Base-by-base conservation (phyloP, 805 yeast genomes). In the Candida taoyuanica region DNA sequence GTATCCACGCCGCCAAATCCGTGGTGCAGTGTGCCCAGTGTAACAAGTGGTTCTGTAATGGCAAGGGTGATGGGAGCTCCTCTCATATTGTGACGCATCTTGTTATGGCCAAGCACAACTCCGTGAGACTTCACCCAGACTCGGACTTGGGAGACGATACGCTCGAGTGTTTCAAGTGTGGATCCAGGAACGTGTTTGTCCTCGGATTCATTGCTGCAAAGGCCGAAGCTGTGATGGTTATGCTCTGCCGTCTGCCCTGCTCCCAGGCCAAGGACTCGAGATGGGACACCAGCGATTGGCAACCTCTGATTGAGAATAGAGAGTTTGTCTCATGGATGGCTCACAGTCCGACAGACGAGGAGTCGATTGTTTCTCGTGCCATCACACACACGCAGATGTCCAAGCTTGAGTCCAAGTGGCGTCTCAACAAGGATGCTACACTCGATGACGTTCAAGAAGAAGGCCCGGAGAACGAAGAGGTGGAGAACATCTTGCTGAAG, bases 281-380 rank as follows among this genome's bases (percentile, higher is more conserved):
- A 52, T 89, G 96, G 97, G 95, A 87, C 52, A 80, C 89, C 0
- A 74, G 70, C 29, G 82, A 84, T 43, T 89, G 97, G 97, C 86
- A 82, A 53, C 74, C 96, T 0, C 64, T 89, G 39, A 85, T 89
- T 40, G 91, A 83, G 47, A 81, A 86, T 47, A 70, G 94, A 27
- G 80, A 76, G 46, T 75, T 89, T 41, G 65, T 89, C 40, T 65
- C 86, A 2, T 89, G 96, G 96, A 75, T 89, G 11, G 89, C 87
- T 0, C 66, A 77, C 2, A 68, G 65, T 4, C 95, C 96, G 0
- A 52, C 68, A 2, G 87, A 81, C 38, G 85, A 76, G 20, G 84
- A 80, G 33, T 58, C 68, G 40, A 52, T 76, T n/a, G 64, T 64
- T 32, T 70, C 88, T 1, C 69, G 74, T 30, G 55, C 68, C n/a